Percentiles rank a stretch among this genome's conserved stretches.
Evolutionary conservation across 495 filamentous ascomycete species (phyloP).

Genomic region (Pyrenula massariospora): DNA sequence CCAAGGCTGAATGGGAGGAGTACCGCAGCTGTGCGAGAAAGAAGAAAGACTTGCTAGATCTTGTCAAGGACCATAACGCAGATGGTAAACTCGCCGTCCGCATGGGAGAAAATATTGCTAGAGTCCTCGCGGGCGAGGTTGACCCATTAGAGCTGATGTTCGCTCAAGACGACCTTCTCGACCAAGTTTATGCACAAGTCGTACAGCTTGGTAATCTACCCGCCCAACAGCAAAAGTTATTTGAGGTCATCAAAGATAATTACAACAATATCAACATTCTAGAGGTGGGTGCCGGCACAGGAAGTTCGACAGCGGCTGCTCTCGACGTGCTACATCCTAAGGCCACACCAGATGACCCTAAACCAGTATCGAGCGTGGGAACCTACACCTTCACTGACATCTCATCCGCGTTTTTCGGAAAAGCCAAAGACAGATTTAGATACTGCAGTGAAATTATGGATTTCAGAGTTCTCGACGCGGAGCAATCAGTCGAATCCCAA

Average conservation of each 20-base stretch:
- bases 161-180: slow-evolving; percentile 17
- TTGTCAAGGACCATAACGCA: slow-evolving; percentile 15
- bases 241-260: slow-evolving; percentile 21
- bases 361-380: neutral
- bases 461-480: slow-evolving; percentile 31
- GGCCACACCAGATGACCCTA: neutral
- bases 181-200: slow-evolving; percentile 19
- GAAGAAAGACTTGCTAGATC: slow-evolving; percentile 9
- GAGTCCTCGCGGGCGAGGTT: slow-evolving; percentile 20
- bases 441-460: slow-evolving; percentile 19
- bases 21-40: slow-evolving; percentile 1
- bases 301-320: slow-evolving; percentile 28
- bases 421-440: slow-evolving; percentile 25
- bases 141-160: slow-evolving; percentile 30
- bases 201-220: slow-evolving; percentile 14
- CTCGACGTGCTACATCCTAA: slow-evolving; percentile 19
- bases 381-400: slow-evolving; percentile 41
- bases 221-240: slow-evolving; percentile 11
- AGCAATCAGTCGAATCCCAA: slow-evolving; percentile 24
- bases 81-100: slow-evolving; percentile 16
- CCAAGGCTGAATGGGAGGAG: slow-evolving; percentile 8
- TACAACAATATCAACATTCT: slow-evolving; percentile 31
- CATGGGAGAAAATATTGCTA: slow-evolving; percentile 19
- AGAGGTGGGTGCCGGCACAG: slow-evolving; percentile 44
- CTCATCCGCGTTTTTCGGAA: slow-evolving; percentile 37